phyloP scores from a whole-genome alignment of 2,329 filamentous ascomycete genomes.

The Ophiosphaerella herpotricha region DNA sequence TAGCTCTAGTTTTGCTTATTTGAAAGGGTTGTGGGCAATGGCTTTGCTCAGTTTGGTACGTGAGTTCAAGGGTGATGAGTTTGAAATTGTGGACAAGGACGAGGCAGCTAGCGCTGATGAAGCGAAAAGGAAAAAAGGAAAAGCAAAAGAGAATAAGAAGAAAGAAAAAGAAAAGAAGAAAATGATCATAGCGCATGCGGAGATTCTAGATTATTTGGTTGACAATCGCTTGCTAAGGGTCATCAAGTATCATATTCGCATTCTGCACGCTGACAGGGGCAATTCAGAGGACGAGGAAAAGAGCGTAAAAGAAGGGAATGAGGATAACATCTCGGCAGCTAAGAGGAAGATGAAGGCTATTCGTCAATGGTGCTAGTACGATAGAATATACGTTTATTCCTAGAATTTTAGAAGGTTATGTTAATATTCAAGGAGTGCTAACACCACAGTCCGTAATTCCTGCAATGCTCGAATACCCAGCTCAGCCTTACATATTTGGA shows the following conservation, averaged over 20 bases:
- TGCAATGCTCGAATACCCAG: no score
- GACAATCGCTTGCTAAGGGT: constrained; percentile 37
- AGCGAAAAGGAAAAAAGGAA: constrained; percentile 13
- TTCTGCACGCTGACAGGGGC: constrained; percentile 45
- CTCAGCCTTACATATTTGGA: no score
- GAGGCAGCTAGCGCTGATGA: constrained; percentile 19
- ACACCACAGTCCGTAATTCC: no score
- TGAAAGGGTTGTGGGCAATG: constrained; percentile 49
- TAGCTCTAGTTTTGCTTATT: constrained; percentile 49
- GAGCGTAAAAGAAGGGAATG: no score
- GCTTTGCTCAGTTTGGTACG: constrained; percentile 42
- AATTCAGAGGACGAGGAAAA: constrained; percentile 26
- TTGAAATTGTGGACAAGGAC: constrained; percentile 27
- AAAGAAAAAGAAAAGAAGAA: constrained; percentile 25
- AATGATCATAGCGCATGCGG: constrained; percentile 23
- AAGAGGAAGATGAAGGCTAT: no score
- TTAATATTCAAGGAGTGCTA: no score
- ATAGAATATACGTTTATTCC: no score
- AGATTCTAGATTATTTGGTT: constrained; percentile 25
- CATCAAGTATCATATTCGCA: constrained; percentile 43
- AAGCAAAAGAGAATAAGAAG: no score
- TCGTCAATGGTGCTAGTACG: no score
- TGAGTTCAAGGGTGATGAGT: constrained; percentile 31
- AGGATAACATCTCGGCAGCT: no score
- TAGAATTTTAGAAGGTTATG: no score